Evolutionary conservation across 768 basidiomycete species (phyloP).

Genomic region (Amanita inopinata): DNA sequence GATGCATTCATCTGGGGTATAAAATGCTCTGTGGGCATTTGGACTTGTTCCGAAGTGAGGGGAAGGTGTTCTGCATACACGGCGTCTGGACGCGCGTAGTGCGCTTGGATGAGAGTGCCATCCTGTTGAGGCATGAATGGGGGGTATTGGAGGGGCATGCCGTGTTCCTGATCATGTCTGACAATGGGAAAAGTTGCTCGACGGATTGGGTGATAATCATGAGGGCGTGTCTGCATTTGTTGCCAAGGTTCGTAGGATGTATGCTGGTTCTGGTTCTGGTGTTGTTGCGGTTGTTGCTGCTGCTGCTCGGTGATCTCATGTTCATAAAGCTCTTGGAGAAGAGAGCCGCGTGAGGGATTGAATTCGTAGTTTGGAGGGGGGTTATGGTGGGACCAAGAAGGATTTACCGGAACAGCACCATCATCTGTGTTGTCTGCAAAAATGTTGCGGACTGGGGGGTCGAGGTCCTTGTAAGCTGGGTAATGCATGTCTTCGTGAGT

Average conservation of each 20-base stretch:
- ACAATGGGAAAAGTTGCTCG: conserved; percentile 73
- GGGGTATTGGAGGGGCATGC: conserved; percentile 26
- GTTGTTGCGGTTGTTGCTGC: conserved; percentile 16
- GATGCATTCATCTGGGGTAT: conserved; percentile 25
- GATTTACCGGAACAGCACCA: conserved; percentile 17
- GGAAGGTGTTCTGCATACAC: conserved; percentile 26
- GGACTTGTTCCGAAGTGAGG: conserved; percentile 19
- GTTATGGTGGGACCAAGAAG: conserved; percentile 4
- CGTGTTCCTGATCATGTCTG: conserved; percentile 56
- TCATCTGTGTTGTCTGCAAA: conserved; percentile 39
- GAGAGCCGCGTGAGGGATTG: conserved; percentile 36
- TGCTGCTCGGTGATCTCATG: conserved; percentile 39
- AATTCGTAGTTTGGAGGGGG: conserved; percentile 23
- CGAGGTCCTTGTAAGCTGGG: conserved; percentile 18
- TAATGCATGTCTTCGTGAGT: conserved; percentile 24
- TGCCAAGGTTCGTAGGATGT: conserved; percentile 12
- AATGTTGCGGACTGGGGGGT: conserved; percentile 42
- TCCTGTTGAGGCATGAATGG: conserved; percentile 35
- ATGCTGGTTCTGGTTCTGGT: too few relatives aligned
- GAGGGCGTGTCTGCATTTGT: conserved; percentile 22
- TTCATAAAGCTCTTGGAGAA: conserved; percentile 69
- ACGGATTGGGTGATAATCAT: conserved; percentile 43
- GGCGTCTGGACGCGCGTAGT: conserved; percentile 24
- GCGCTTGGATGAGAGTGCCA: conserved; percentile 29
- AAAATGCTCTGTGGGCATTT: conserved; percentile 26